Evolutionary conservation across 2,329 filamentous ascomycete species (phyloP), one percentile per base, ranked within the genome.

Genomic region (Colletotrichum caudatum): DNA sequence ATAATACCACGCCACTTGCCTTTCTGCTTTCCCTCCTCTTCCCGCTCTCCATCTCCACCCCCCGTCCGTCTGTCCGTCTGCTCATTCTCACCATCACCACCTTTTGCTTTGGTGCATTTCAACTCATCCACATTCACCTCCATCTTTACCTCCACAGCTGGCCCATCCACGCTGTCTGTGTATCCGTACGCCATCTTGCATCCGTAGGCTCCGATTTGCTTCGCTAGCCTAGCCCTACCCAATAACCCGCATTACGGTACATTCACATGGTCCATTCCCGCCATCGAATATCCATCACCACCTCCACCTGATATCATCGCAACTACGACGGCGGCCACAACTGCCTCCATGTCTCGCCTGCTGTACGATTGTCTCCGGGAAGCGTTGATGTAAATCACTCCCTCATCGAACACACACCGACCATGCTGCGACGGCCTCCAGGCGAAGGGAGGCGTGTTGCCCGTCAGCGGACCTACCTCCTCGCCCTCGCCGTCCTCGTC

Each of bases 371-470:
- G 39, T 48, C 54, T 62, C 37, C 61, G 67, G 70, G 70, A 70
- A 72, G 57, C 67, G 61, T 72, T 65, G 67, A 72, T 72, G 70
- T 72, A 66, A 72, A 63, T 66, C 70, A 61, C 57, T 72, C 53
- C 70, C 67, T 26, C n/a, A 53, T 48, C 39, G 14, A 65, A 26
- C 39, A 54, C 3, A 50, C 48, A 66, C 2, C 39, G 35, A 70
- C 77, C 73, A 92, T 91, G 89, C 84, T 88, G 85, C 90, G 88
- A 87, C 88, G 89, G 85, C 89, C 89, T 80, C 86, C 86, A 78
- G 87, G 87, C 83, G 86, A 87, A 81, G 86, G 84, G 79, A 82
- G 84, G 82, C 81, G 83, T 83, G 78, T 81, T 79, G 81, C 80
- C 74, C 80, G 81, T 72, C 82, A 86, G 80, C 81, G 83, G 77